Base-by-base conservation (phyloP, 2,329 filamentous ascomycete species). In the Gaeumannomyces tritici region DNA sequence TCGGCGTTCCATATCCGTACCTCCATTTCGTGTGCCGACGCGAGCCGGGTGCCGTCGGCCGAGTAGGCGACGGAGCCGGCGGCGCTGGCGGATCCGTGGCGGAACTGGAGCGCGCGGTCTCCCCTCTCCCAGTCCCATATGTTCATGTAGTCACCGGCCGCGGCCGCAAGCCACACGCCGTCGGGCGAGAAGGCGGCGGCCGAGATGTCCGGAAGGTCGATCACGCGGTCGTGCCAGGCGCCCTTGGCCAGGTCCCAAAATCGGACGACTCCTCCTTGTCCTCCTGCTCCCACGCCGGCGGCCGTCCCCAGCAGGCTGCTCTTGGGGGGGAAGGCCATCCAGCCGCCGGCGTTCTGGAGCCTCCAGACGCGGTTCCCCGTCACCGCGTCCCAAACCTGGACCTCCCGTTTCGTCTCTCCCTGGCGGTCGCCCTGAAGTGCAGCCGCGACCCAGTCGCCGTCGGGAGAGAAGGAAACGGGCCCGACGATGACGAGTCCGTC, bases 331-430 rank as follows among this genome's bases (percentile, higher is more conserved):
- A 33, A 24, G 3, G 21, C 28, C 7, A 59, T 29, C 21, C 29
- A 35, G 21, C 27, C 33, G 1, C 27, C 21, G 31, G 33, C 24
- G 12, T 29, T 59, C 28, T 60, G n/a, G 15, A 64, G 63, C n/a
- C 7, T 61, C 27, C 21, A 18, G 5, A 42, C n/a, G 47, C 6
- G n/a, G 1, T 55, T 27, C 15, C 63, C 63, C 7, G 60, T 64
- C 47, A 47, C 57, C 8, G 15, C 0, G 27, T 64, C 61, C 63
- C 62, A 64, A 9, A 64, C 7, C 29, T 57, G n/a, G 7, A 63
- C n/a, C 1, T 28, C 59, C 11, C 27, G 31, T 12, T 11, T 12
- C 1, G 8, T 1, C 27, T 63, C 60, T 9, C 29, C 6, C 29
- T 33, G 1, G 31, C 7, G 31, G 31, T 33, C 31, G 9, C 31